Evolutionary conservation across 1,284 basidiomycete genomes (phyloP), one percentile per base, ranked within the genome.

Genomic region (Fomes fomentarius): DNA sequence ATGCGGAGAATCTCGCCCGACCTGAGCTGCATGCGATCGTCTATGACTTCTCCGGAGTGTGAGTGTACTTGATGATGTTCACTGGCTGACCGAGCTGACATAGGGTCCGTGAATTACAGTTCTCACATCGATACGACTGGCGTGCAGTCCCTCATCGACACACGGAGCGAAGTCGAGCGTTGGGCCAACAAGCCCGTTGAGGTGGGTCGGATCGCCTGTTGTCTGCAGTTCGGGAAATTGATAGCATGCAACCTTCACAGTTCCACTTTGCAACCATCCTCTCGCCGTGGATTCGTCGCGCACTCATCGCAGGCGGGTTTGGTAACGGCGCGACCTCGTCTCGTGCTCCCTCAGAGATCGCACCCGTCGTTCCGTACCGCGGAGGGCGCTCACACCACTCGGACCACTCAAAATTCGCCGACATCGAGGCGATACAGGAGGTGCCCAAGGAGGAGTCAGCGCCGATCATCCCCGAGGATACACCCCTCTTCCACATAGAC

Each of bases 221-320:
- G n/a, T n/a, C n/a, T n/a, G n/a, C n/a, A n/a, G n/a, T n/a, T n/a
- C n/a, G n/a, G n/a, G n/a, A n/a, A n/a, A n/a, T n/a, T n/a, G n/a
- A n/a, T n/a, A n/a, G n/a, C n/a, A n/a, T n/a, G n/a, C n/a, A n/a
- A n/a, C n/a, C n/a, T n/a, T n/a, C n/a, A n/a, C n/a, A n/a, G n/a
- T n/a, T n/a, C n/a, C n/a, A n/a, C n/a, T n/a, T 96, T 69, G 86
- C 89, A 10, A 83, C 85, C 25, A 82, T 98, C 49, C 81, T 95
- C 42, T 94, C 93, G 0, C 94, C 94, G 0, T 98, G 96, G 96
- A 94, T 95, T 50, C 85, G 91, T 53, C 87, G 94, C 47, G 92
- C 92, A 4, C 81, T 97, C 41, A 80, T 93, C 56, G 92, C 91
- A 17, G 93, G 87, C 50, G 91, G 93, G 2, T 96, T 96, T 66